Conservation (phyloP, 257 asterid species). For the Petrea volubilis region DNA sequence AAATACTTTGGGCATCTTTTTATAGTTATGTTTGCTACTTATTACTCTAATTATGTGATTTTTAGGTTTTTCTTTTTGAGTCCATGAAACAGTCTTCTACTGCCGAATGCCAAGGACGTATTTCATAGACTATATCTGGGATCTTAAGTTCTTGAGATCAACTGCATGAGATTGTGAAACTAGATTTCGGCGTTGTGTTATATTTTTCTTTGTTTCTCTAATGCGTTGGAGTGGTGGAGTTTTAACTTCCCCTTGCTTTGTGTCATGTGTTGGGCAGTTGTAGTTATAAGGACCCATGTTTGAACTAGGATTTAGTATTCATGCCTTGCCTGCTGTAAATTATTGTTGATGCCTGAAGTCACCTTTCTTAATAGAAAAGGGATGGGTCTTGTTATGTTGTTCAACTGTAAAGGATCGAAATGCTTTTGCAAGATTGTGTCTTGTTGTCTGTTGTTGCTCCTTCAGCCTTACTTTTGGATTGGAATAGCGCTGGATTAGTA, state of each 20-base stretch:
- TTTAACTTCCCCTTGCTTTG: neutral
- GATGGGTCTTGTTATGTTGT: constrained; percentile 8
- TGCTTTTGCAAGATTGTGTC: constrained; percentile 5
- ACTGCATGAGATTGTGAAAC: neutral
- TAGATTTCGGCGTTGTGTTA: neutral
- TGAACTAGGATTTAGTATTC: neutral
- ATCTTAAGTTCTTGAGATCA: neutral
- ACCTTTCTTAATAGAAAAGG: neutral
- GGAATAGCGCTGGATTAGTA: constrained; percentile 9
- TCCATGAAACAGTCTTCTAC: neutral
- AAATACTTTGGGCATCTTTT: neutral
- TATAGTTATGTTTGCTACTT: neutral
- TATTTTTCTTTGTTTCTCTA: neutral
- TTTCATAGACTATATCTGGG: neutral
- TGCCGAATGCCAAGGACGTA: neutral
- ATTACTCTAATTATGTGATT: neutral
- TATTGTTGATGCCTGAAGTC: neutral
- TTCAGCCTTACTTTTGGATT: constrained; percentile 7
- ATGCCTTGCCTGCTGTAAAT: neutral
- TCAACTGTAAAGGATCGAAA: neutral
- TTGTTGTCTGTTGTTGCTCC: constrained; percentile 12
- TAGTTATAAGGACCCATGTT: neutral
- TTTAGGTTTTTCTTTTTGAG: neutral
- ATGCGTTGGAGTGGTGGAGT: neutral
- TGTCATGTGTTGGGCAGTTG: neutral